phyloP scores from a whole-genome alignment of 2,329 filamentous ascomycete genomes.

The Alternaria gansuensis region DNA sequence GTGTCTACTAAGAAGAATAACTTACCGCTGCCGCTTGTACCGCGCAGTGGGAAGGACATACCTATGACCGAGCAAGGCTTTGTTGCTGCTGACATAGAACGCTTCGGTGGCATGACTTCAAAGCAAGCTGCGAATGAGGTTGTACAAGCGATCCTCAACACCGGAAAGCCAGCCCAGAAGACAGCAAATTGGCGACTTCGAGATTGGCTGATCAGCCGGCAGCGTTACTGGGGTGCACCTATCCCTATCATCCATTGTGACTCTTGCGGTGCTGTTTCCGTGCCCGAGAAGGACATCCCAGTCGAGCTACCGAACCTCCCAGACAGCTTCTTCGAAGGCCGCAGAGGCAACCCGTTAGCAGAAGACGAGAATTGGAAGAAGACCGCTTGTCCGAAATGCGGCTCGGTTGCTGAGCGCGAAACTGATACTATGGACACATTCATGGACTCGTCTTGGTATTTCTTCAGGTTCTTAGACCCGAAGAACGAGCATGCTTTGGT shows the following conservation, averaged over 20 bases:
- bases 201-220: slow-evolving; percentile 92
- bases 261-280: slow-evolving; percentile 79
- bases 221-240: slow-evolving; percentile 89
- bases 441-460: slow-evolving; percentile 96
- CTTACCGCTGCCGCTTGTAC: slow-evolving; percentile 24
- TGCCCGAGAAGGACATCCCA: slow-evolving; percentile 78
- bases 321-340: slow-evolving; percentile 72
- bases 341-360: slow-evolving; percentile 79
- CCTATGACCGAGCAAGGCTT: slow-evolving; percentile 73
- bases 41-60: slow-evolving; percentile 54
- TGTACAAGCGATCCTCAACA: slow-evolving; percentile 58
- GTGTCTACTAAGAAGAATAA: slow-evolving; percentile 27
- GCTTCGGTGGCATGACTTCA: slow-evolving; percentile 71
- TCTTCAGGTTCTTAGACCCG: slow-evolving; percentile 78
- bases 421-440: slow-evolving; percentile 98
- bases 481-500: slow-evolving; percentile 70
- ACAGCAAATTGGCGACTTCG: slow-evolving; percentile 80
- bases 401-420: slow-evolving; percentile 75
- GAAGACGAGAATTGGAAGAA: slow-evolving; percentile 76
- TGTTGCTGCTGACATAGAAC: slow-evolving; percentile 71
- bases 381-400: slow-evolving; percentile 77
- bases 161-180: slow-evolving; percentile 66
- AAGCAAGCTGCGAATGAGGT: slow-evolving; percentile 69
- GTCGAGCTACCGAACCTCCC: slow-evolving; percentile 76
- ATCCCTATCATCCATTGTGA: slow-evolving; percentile 87